These are phyloP conservation scores for Pythium aquatile DNA, from an alignment of 352 stramenopile genomes.

Conservation along the genomic window DNA sequence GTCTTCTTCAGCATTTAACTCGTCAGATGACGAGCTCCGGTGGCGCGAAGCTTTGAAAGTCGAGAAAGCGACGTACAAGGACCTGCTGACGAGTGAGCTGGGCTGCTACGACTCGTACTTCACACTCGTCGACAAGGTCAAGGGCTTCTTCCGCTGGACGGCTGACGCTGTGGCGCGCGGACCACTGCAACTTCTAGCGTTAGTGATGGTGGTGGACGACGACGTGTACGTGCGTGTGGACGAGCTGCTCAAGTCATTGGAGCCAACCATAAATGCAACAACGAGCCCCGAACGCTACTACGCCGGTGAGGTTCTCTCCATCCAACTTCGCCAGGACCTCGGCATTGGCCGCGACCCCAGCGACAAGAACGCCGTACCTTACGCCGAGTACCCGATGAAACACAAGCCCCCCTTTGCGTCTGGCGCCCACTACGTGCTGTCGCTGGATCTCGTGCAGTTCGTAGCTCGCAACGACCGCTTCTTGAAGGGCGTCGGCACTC, in stretches of 20 bases:
- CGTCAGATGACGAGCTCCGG: neutral
- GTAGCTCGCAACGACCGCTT: slow-evolving; percentile 21
- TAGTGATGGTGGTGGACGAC: slow-evolving; percentile 52
- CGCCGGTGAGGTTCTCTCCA: no score
- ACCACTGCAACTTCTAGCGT: neutral
- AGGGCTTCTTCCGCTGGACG: slow-evolving; percentile 31
- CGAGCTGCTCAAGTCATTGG: slow-evolving; percentile 28
- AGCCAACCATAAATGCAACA: neutral
- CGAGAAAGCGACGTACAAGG: slow-evolving; percentile 37
- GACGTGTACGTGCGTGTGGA: slow-evolving; percentile 32
- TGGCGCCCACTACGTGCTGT: slow-evolving; percentile 35
- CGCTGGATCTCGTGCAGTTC: slow-evolving; percentile 30
- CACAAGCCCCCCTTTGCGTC: slow-evolving; percentile 34
- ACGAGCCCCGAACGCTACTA: no score
- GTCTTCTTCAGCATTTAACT: neutral
- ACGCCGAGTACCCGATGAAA: slow-evolving; percentile 3
- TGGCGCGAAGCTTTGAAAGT: neutral
- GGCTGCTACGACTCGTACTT: slow-evolving; percentile 49
- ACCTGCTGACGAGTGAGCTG: slow-evolving; percentile 51
- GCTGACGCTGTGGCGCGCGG: no score
- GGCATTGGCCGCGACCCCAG: no score
- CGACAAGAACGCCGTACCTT: slow-evolving; percentile 20
- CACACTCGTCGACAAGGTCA: slow-evolving; percentile 46
- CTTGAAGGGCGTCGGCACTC: slow-evolving; percentile 2
- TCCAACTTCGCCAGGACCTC: no score